Evolutionary conservation across 768 basidiomycete genomes (phyloP).

Genomic region (Clitopilus passeckerianus): DNA sequence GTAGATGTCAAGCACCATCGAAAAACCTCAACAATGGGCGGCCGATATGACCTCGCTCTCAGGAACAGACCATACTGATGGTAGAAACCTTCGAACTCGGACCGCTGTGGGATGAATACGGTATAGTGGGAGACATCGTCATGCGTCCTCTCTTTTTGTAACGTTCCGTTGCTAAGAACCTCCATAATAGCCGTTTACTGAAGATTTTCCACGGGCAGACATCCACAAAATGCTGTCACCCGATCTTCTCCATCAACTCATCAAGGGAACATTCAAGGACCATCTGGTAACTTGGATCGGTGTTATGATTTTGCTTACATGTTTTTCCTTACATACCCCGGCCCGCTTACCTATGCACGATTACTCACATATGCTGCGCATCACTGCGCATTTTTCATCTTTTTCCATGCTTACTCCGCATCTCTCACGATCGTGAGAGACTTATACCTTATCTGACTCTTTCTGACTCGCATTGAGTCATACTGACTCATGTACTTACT

Average conservation of each 20-base stretch:
- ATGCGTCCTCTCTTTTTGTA: constrained; percentile 10
- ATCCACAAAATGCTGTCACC: constrained; percentile 25
- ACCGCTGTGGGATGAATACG: constrained; percentile 21
- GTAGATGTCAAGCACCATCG: constrained; percentile 4
- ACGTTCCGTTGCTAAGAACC: not conserved
- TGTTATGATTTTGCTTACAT: too few species aligned
- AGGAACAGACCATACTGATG: constrained; percentile 10
- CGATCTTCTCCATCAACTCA: constrained; percentile 27
- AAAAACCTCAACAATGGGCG: not conserved
- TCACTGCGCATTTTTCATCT: too few species aligned
- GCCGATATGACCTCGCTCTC: constrained; percentile 2
- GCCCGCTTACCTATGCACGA: too few species aligned
- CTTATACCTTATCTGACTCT: too few species aligned
- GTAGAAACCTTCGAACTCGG: constrained; percentile 8
- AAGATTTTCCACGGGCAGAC: constrained; percentile 22
- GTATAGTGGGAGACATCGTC: constrained; percentile 18
- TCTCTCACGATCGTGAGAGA: too few species aligned
- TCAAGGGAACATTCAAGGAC: constrained; percentile 32
- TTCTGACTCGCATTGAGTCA: too few species aligned
- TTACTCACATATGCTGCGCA: too few species aligned
- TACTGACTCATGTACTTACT: too few species aligned
- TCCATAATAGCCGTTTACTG: constrained; percentile 18
- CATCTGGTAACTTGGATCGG: constrained; percentile 29
- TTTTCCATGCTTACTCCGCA: too few species aligned
- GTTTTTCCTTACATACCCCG: too few species aligned